Evolutionary conservation across 1,284 basidiomycete genomes (phyloP), one percentile per base, ranked within the genome.

Genomic region (Sphaerobolus stellatus): DNA sequence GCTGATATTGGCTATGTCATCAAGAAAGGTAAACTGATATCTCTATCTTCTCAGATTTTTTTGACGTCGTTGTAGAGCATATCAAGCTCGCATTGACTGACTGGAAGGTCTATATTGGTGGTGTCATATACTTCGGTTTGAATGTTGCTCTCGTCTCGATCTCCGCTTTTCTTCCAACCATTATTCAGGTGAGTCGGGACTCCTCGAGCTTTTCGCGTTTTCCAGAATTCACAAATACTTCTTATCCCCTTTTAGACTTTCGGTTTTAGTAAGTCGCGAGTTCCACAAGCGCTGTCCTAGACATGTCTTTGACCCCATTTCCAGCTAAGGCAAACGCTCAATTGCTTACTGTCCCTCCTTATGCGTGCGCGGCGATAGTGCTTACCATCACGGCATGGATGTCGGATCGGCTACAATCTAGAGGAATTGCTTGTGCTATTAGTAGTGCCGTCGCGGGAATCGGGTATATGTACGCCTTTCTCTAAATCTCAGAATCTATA

Each of bases 121-220:
- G 85, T 0, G 70, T 83, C n/a, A 80, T 87, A 48, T 90, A 88
- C 68, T 90, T 90, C 59, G 89, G 87, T 25, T 74, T 90, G 56
- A 94, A 94, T 68, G 81, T 85, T 52, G 85, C 86, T 2, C 75
- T 93, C 2, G 88, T 88, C 8, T 87, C 86, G 2, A 86, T 90
- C 43, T 85, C 86, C 2, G 92, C 90, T 0, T 94, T 94, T 72
- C 72, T 94, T 24, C 92, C 92, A 0, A 94, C 91, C 0, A 92
- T 93, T 62, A 83, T 92, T 58, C 79, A 77, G 57, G 67, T 54
- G 36, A 24, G 48, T 38, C 40, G 13, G 28, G 4, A 2, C 27
- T 22, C 7, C 48, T 36, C 24, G 38, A 41, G 14, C 38, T 31
- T 16, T 22, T n/a, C 28, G 22, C 22, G n/a, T 27, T 11, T 18